These are phyloP conservation scores for Diospyros lotus DNA, from an alignment of 148 eudicot species.

Conservation along the genomic window DNA sequence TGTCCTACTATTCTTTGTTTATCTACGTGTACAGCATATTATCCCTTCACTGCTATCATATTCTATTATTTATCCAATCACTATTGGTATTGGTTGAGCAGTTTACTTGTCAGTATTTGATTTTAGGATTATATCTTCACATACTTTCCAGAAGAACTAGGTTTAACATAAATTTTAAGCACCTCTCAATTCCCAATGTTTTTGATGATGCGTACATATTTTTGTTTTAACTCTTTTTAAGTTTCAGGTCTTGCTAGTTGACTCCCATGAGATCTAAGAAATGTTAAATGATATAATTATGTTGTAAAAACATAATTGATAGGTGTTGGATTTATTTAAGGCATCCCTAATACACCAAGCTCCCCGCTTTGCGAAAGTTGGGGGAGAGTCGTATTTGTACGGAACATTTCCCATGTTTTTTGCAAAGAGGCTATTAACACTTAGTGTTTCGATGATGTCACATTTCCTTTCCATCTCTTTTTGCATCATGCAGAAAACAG, in stretches of 20 bases:
- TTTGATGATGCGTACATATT: neutral
- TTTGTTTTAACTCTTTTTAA: neutral
- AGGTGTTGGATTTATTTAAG: too few species aligned
- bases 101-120: neutral
- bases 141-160: neutral
- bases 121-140: neutral
- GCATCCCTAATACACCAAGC: too few species aligned
- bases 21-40: too few species aligned
- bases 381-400: too few species aligned
- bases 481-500: constrained; percentile 48
- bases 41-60: neutral
- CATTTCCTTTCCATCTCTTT: constrained; percentile 1
- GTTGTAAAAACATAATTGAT: neutral
- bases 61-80: neutral
- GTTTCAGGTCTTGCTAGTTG: neutral
- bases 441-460: neutral
- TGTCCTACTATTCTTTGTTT: too few species aligned
- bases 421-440: neutral
- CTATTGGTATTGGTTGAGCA: neutral
- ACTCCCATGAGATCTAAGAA: neutral
- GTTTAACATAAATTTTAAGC: neutral
- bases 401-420: too few species aligned
- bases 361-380: too few species aligned
- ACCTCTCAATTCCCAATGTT: neutral
- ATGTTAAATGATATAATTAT: neutral